These are phyloP conservation scores for Eustoma russellianum DNA, from an alignment of 257 asterid species.

Conservation along the genomic window DNA sequence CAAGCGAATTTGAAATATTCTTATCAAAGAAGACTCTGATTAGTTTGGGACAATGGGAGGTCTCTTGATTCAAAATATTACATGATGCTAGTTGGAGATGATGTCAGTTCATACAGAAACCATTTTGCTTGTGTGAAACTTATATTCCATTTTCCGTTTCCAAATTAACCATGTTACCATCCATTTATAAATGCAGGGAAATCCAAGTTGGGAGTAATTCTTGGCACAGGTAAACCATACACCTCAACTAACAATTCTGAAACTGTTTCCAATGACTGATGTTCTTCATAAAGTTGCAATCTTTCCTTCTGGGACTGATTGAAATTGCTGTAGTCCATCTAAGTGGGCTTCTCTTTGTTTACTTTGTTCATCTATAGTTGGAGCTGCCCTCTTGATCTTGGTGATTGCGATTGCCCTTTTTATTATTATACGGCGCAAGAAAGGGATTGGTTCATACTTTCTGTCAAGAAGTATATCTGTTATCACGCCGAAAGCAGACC, in stretches of 20 bases:
- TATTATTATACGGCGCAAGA: conserved; percentile 25
- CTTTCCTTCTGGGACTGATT: no score
- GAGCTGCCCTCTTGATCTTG: conserved; percentile 16
- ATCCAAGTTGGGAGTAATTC: background rate
- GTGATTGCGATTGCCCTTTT: background rate
- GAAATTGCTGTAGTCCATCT: background rate
- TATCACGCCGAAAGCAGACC: conserved; percentile 32
- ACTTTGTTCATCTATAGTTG: conserved; percentile 25
- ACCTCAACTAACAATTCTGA: background rate
- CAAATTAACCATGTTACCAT: no score
- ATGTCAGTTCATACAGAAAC: no score
- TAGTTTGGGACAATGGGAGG: no score
- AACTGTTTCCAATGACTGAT: background rate
- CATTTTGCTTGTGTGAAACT: no score
- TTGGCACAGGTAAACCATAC: background rate
- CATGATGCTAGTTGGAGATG: no score
- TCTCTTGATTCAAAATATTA: no score
- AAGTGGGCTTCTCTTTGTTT: conserved; percentile 5
- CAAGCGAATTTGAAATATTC: no score
- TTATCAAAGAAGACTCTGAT: no score
- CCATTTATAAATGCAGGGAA: background rate
- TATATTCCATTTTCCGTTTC: no score
- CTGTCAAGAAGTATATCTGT: conserved; percentile 29
- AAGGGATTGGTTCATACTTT: conserved; percentile 15
- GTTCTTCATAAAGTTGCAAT: no score